These are phyloP conservation scores for Pythium aquatile DNA, from an alignment of 352 stramenopile genomes.

Conservation along the genomic window DNA sequence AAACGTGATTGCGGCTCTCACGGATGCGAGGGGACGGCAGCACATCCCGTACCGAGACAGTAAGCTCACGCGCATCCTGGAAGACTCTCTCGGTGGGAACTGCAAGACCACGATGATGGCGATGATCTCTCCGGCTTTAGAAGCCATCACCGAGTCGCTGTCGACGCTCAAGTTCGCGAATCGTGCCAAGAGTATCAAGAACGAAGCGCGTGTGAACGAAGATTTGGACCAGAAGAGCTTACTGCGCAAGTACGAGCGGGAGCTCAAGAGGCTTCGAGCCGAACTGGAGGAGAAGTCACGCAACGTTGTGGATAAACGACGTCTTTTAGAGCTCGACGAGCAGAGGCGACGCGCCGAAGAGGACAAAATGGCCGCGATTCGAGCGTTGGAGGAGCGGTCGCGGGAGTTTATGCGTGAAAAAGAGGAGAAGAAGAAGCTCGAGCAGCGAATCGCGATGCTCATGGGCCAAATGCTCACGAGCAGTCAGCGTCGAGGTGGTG, in stretches of 20 bases:
- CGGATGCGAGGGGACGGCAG: constrained; percentile 79
- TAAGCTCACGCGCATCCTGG: constrained; percentile 92
- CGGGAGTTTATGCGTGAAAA: constrained; percentile 95
- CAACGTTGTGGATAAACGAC: constrained; percentile 93
- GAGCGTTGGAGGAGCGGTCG: constrained; percentile 88
- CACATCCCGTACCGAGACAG: constrained; percentile 94
- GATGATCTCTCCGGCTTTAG: constrained; percentile 91
- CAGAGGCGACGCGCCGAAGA: constrained; percentile 88
- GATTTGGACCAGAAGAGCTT: constrained; percentile 93
- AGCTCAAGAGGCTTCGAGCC: constrained; percentile 90
- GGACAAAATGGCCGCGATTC: constrained; percentile 94
- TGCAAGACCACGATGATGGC: constrained; percentile 97
- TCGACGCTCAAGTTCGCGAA: constrained; percentile 95
- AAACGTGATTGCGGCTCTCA: constrained; percentile 91
- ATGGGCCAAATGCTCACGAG: constrained; percentile 93
- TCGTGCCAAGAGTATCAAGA: constrained; percentile 92
- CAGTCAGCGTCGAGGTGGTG: constrained; percentile 42
- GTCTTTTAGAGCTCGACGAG: constrained; percentile 89
- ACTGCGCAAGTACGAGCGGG: constrained; percentile 94
- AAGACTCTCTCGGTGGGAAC: constrained; percentile 88
- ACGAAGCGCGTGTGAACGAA: constrained; percentile 89
- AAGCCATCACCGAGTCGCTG: constrained; percentile 89
- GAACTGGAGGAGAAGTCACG: constrained; percentile 92
- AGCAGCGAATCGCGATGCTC: constrained; percentile 91
- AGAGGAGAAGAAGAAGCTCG: constrained; percentile 94